A percentile compares a stretch with the other conserved stretches of the same genome.
These are phyloP conservation scores for Rugonectria rugulosa DNA, from an alignment of 2,329 filamentous ascomycete genomes.

Conservation along the genomic window DNA sequence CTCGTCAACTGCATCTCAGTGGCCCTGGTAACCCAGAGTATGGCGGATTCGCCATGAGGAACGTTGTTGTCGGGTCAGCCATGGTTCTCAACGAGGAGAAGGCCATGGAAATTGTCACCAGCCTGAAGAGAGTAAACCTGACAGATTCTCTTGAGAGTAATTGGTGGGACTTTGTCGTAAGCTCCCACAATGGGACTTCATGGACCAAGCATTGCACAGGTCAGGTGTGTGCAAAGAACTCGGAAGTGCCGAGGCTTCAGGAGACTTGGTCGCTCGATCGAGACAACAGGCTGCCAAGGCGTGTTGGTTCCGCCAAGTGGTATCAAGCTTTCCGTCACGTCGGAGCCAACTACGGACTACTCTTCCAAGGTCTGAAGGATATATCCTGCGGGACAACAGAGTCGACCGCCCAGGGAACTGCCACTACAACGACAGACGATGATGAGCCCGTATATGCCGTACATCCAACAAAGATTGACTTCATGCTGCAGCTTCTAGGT, in stretches of 20 bases:
- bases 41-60: conserved; percentile 24
- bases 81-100: conserved; percentile 34
- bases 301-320: neutral
- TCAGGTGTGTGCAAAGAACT: neutral
- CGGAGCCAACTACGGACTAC: conserved; percentile 1
- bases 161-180: conserved; percentile 44
- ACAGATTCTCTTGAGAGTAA: conserved; percentile 35
- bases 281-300: neutral
- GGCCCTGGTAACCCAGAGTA: neutral
- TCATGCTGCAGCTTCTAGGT: conserved; percentile 14
- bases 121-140: conserved; percentile 33
- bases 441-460: conserved; percentile 16
- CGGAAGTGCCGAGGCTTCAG: neutral
- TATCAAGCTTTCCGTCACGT: conserved; percentile 1
- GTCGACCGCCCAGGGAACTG: neutral
- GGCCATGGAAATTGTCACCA: conserved; percentile 43
- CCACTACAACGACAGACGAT: neutral
- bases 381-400: neutral
- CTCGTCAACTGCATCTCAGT: conserved; percentile 24
- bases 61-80: conserved; percentile 38
- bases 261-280: neutral
- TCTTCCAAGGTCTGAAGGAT: neutral
- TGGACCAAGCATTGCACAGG: conserved; percentile 36
- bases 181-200: conserved; percentile 27
- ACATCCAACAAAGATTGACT: conserved; percentile 21